phyloP scores from a whole-genome alignment of 768 basidiomycete genomes.

The Xanthoconium stramineum region DNA sequence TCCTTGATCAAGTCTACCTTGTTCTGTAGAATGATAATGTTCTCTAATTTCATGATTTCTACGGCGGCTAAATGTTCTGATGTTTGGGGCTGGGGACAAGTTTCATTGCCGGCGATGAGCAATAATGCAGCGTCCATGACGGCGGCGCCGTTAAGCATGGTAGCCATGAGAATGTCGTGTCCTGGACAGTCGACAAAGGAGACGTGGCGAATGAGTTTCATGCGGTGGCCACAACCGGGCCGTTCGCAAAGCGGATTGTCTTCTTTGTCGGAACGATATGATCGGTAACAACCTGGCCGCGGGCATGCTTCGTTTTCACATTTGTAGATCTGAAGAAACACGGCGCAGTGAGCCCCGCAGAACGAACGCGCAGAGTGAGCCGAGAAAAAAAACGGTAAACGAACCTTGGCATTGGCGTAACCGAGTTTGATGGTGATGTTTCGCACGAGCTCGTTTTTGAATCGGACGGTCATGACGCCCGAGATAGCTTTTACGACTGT shows the following conservation, averaged over 20 bases:
- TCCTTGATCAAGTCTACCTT: constrained; percentile 99
- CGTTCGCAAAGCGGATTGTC: constrained; percentile 91
- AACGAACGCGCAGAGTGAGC: background rate
- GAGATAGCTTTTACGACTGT: constrained; percentile 99
- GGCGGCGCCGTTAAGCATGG: constrained; percentile 99
- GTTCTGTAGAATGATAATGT: constrained; percentile 97
- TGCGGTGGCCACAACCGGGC: constrained; percentile 83
- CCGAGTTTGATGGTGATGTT: constrained; percentile 99
- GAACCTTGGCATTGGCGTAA: constrained; percentile 97
- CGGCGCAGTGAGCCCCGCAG: background rate
- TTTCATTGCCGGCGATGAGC: constrained; percentile 96
- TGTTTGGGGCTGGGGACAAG: constrained; percentile 98
- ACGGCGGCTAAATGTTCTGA: constrained; percentile 98
- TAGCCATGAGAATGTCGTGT: constrained; percentile 99
- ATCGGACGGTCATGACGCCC: constrained; percentile 95
- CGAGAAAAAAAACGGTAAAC: constrained; percentile 26
- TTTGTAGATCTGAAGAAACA: constrained; percentile 83
- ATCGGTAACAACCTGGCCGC: constrained; percentile 90
- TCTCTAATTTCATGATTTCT: constrained; percentile 98
- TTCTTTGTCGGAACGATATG: constrained; percentile 92
- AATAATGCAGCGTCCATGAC: constrained; percentile 99
- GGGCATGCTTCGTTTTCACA: constrained; percentile 93
- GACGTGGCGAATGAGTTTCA: constrained; percentile 94
- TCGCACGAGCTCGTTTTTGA: constrained; percentile 98
- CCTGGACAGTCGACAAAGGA: constrained; percentile 98